These are phyloP conservation scores for Coemansia biformis DNA, from an alignment of 192 early-diverging fungal species.

Conservation along the genomic window DNA sequence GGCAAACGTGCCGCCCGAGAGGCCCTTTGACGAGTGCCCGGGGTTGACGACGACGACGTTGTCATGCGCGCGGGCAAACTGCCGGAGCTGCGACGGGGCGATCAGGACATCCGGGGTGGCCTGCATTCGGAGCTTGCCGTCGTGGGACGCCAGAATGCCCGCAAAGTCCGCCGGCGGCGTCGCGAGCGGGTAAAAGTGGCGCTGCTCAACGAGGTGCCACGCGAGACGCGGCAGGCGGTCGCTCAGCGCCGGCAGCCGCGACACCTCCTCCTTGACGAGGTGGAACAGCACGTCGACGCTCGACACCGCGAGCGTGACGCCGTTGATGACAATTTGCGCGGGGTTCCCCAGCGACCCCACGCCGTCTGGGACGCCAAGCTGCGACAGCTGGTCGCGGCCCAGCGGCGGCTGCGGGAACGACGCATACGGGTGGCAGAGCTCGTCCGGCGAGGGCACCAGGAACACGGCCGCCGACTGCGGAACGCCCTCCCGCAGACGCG, in stretches of 20 bases:
- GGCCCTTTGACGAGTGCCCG: slow-evolving; percentile 63
- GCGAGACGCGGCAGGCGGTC: slow-evolving; percentile 71
- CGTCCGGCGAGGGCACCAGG: slow-evolving; percentile 73
- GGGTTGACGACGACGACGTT: slow-evolving; percentile 82
- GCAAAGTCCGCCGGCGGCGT: slow-evolving; percentile 52
- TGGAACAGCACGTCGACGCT: slow-evolving; percentile 74
- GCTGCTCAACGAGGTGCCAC: slow-evolving; percentile 74
- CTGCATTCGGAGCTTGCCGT: slow-evolving; percentile 36
- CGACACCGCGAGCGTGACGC: slow-evolving; percentile 69
- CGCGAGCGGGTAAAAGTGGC: slow-evolving; percentile 80
- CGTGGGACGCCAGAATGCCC: slow-evolving; percentile 34
- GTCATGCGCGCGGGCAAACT: slow-evolving; percentile 67
- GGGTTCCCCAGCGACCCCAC: slow-evolving; percentile 67
- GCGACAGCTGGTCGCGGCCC: slow-evolving; percentile 16
- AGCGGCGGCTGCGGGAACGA: slow-evolving; percentile 86
- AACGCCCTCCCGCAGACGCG: slow-evolving; percentile 47
- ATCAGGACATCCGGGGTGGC: slow-evolving; percentile 81
- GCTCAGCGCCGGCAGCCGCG: slow-evolving; percentile 37
- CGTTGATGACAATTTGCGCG: slow-evolving; percentile 76
- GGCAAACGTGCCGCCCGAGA: slow-evolving; percentile 78
- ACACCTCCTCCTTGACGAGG: slow-evolving; percentile 63
- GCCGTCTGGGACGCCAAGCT: slow-evolving; percentile 28
- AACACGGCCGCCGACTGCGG: slow-evolving; percentile 53
- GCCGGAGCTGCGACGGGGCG: slow-evolving; percentile 65
- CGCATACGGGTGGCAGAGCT: slow-evolving; percentile 65